Base-by-base conservation (phyloP, 2,329 filamentous ascomycete species). In the Colletotrichum filicis region DNA sequence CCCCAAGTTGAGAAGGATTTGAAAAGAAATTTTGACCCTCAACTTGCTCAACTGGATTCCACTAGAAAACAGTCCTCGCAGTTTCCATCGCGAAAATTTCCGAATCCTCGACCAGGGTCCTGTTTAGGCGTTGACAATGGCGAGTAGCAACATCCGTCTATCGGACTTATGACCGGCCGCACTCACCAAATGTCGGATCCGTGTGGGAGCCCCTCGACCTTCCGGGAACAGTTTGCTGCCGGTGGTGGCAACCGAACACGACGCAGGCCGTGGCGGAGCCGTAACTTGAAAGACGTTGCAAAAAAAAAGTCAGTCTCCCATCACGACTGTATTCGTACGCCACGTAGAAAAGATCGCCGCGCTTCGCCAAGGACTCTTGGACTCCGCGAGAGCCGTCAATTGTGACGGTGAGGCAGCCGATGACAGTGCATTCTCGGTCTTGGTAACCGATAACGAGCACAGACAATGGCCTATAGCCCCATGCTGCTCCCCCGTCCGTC, bases 11-110 rank as follows among this genome's bases (percentile, higher is more conserved):
- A 58, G 32, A 52, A 55, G 28, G 28, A 28, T 3, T 16, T 16
- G 26, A 24, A 12, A 32, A n/a, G 37, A 24, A 24, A 66, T 14
- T 28, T 19, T 46, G 3, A 66, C 6, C 22, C n/a, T 26, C 42
- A 26, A 53, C 6, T 22, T n/a, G 28, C 28, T 59, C 30, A 16
- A 42, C 14, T 42, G 16, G 5, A 26, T 19, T 22, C 28, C 26
- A 14, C 19, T 32, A 55, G 19, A 24, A 1, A 19, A 46, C 14
- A 30, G 28, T 30, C 19, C 30, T 35, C 60, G 57, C 64, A 37
- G 37, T 68, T 66, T 71, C 19, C 35, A 52, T 65, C 46, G 71
- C 66, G 71, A 71, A 42, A 66, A 70, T 16, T 73, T 16, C 66
- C 66, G 71, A 61, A 5, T 5, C 12, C 35, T 49, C 30, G 16